Conservation (phyloP, 305 asterid genomes). For the Fraxinus paxiana region DNA sequence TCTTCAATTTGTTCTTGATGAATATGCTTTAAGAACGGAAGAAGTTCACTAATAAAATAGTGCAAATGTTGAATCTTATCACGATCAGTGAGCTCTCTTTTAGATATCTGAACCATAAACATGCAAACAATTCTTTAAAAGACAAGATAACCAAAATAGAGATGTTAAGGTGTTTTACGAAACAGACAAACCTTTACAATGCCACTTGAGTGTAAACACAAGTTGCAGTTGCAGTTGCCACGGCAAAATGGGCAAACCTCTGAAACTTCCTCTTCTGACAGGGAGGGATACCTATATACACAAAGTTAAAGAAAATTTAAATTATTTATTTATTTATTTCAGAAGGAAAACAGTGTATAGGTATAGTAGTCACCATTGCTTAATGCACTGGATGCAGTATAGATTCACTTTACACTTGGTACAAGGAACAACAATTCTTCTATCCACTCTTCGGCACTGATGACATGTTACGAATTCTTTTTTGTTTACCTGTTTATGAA, state of each 20-base stretch:
- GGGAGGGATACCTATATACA: conserved; percentile 60
- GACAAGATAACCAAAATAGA: not conserved
- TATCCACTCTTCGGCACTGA: conserved; percentile 55
- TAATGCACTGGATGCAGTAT: conserved; percentile 76
- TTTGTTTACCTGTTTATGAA: conserved; percentile 33
- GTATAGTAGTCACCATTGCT: conserved; percentile 52
- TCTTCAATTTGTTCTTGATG: conserved; percentile 65
- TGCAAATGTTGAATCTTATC: conserved; percentile 61
- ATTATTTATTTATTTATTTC: not conserved
- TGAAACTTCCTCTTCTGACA: conserved; percentile 51
- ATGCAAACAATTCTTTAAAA: conserved; percentile 20
- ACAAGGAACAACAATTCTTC: conserved; percentile 69
- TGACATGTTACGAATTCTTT: conserved; percentile 44
- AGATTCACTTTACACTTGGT: conserved; percentile 46
- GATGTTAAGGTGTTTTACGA: conserved; percentile 7
- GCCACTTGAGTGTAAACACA: conserved; percentile 65
- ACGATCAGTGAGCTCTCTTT: conserved; percentile 43
- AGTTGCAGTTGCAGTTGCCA: conserved; percentile 74
- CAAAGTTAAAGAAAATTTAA: conserved; percentile 7
- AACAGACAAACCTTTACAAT: conserved; percentile 48
- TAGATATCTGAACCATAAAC: conserved; percentile 46
- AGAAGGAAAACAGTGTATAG: not conserved
- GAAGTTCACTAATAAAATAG: conserved; percentile 52
- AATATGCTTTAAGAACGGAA: conserved; percentile 55
- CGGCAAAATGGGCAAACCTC: conserved; percentile 74